Evolutionary conservation across 2,329 filamentous ascomycete genomes (phyloP), one percentile per base, ranked within the genome.

Genomic region (Phyllosticta capitalensis): DNA sequence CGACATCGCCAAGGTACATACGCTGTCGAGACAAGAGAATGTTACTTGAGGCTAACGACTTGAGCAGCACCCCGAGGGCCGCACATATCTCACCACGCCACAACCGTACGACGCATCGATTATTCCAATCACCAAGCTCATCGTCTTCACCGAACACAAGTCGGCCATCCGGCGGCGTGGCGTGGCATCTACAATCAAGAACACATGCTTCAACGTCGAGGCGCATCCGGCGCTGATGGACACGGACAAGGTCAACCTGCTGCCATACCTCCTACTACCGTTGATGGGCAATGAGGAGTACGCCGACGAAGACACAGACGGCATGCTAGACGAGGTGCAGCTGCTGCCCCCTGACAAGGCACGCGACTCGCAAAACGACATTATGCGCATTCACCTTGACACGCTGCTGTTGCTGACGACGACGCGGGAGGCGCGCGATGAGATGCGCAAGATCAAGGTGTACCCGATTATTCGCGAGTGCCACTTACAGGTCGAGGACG

Each of bases 181-280:
- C n/a, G 92, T 96, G n/a, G 92, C 92, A 7, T 91, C 87, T 62
- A 94, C 90, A 9, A 90, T 99, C 71, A 97, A 97, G 74, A 99
- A 99, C 69, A 84, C 89, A 28, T 85, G 90, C 6, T 97, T 99
- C 69, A 88, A 95, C 67, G 75, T 92, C 5, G 74, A 83, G 2
- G 82, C 87, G 0, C 92, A 97, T 67, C 78, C 83, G 0, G 76
- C 80, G 1, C 85, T 96, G 57, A 75, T 96, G 52, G 80, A 73
- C 2, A 84, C 88, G 56, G 82, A 86, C 19, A 85, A 85, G 48
- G 85, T 92, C 55, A 87, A 95, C 66, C 81, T 97, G 17, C 76
- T 97, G 4, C 92, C 92, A 0, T 97, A 97, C 72, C 78, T 97
- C 17, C 76, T 99, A 9, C 80, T 96, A 6, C 92, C 94, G 0